phyloP scores from a whole-genome alignment of 2,329 filamentous ascomycete species.

The Ascosphaera pollenicola region DNA sequence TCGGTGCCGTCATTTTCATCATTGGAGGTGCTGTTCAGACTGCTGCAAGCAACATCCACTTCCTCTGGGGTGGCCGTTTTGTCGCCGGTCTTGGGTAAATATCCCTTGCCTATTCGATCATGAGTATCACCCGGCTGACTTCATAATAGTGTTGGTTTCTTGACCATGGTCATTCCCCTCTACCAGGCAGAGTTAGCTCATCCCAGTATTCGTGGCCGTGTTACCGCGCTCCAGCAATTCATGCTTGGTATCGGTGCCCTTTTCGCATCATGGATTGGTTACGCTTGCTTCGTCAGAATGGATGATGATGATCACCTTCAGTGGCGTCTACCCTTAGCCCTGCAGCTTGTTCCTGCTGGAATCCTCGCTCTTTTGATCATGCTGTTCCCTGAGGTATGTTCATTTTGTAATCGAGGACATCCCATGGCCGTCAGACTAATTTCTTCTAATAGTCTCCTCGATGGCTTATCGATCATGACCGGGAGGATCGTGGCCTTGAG shows the following conservation, averaged over 20 bases:
- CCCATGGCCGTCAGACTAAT: conserved; percentile 8
- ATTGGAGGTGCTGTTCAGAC: conserved; percentile 55
- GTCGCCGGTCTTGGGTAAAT: conserved; percentile 43
- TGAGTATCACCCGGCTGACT: conserved; percentile 1
- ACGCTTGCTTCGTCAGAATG: conserved; percentile 36
- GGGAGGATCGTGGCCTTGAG: conserved; percentile 38
- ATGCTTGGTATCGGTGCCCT: conserved; percentile 61
- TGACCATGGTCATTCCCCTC: conserved; percentile 44
- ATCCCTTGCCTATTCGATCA: conserved; percentile 9
- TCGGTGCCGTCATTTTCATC: conserved; percentile 49
- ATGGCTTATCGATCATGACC: conserved; percentile 55
- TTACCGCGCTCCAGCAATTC: conserved; percentile 60
- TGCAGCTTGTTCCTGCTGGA: conserved; percentile 48
- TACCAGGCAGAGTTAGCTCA: conserved; percentile 66
- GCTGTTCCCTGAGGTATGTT: conserved; percentile 41
- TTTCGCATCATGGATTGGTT: conserved; percentile 51
- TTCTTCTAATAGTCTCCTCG: conserved; percentile 28
- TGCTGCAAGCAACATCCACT: conserved; percentile 35
- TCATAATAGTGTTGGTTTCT: conserved; percentile 29
- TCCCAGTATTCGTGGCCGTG: conserved; percentile 51
- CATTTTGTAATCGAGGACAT: conserved; percentile 9
- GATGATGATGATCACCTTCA: conserved; percentile 25
- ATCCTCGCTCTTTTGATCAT: conserved; percentile 43
- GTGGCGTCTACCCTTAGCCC: conserved; percentile 43
- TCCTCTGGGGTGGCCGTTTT: conserved; percentile 47